phyloP scores from a whole-genome alignment of 2,329 filamentous ascomycete genomes.

The Dactylellina haptotyla region DNA sequence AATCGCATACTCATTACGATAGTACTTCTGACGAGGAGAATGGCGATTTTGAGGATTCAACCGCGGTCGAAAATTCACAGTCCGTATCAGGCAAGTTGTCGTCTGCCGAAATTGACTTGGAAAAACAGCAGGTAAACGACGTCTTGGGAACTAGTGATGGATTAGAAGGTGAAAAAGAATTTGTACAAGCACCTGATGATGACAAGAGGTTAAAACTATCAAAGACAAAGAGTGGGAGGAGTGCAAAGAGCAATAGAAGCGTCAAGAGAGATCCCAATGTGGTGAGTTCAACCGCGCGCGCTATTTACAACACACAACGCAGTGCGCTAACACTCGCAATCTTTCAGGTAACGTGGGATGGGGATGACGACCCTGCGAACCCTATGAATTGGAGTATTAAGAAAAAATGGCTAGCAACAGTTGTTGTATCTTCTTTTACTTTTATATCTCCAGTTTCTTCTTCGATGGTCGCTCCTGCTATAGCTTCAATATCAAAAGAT shows the following conservation, averaged over 20 bases:
- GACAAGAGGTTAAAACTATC: constrained; percentile 28
- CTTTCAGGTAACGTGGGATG: constrained; percentile 39
- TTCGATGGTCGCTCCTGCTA: constrained; percentile 68
- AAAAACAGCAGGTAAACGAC: constrained; percentile 21
- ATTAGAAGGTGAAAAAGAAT: constrained; percentile 21
- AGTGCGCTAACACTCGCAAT: constrained; percentile 15
- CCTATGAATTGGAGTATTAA: constrained; percentile 68
- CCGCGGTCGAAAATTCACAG: constrained; percentile 34
- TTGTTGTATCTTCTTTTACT: constrained; percentile 69
- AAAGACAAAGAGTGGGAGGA: constrained; percentile 44
- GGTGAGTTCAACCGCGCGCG: constrained; percentile 20
- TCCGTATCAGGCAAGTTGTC: constrained; percentile 35
- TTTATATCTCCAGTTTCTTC: constrained; percentile 73
- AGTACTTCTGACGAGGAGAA: constrained; percentile 25
- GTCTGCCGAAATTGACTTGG: constrained; percentile 19
- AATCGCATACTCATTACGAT: constrained; percentile 35
- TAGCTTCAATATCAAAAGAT: constrained; percentile 67
- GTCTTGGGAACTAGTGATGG: constrained; percentile 4
- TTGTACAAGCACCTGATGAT: constrained; percentile 13
- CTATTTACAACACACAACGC: constrained; percentile 40
- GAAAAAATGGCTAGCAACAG: constrained; percentile 69
- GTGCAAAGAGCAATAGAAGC: constrained; percentile 30
- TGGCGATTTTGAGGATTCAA: constrained; percentile 10
- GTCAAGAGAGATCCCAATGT: constrained; percentile 41
- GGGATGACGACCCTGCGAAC: constrained; percentile 64